phyloP scores from a whole-genome alignment of 2,329 filamentous ascomycete genomes.

The Ascomycota sp. region DNA sequence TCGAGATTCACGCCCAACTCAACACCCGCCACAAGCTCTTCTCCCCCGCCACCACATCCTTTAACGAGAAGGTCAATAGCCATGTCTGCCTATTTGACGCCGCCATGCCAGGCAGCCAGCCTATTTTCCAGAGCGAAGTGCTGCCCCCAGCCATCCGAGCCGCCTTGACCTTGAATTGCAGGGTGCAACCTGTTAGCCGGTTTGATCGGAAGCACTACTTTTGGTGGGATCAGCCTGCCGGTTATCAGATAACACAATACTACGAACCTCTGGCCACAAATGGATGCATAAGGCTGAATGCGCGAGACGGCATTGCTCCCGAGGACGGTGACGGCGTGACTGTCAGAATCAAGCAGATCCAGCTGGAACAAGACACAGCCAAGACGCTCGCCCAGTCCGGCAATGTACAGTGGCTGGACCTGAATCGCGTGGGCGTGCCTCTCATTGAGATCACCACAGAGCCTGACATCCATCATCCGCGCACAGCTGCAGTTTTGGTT shows the following conservation, averaged over 20 bases:
- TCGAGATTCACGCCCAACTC: constrained; percentile 91
- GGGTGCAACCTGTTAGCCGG: constrained; percentile 50
- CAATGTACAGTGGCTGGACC: constrained; percentile 60
- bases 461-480: constrained; percentile 68
- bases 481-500: constrained; percentile 71
- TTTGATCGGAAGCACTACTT: constrained; percentile 99
- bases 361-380: constrained; percentile 94
- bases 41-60: constrained; percentile 43
- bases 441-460: constrained; percentile 88
- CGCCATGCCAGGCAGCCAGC: constrained; percentile 74
- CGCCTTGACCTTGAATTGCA: constrained; percentile 62
- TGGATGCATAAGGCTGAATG: constrained; percentile 46
- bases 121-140: constrained; percentile 60
- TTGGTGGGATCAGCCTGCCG: constrained; percentile 90
- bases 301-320: constrained; percentile 57
- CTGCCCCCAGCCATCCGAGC: constrained; percentile 78
- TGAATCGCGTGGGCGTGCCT: constrained; percentile 78
- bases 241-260: constrained; percentile 96
- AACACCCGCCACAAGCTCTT: constrained; percentile 81
- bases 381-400: constrained; percentile 67
- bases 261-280: constrained; percentile 51
- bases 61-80: constrained; percentile 54
- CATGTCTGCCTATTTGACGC: constrained; percentile 76
- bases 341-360: constrained; percentile 76
- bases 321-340: constrained; percentile 47